These are phyloP conservation scores for Russula virescens DNA, from an alignment of 768 basidiomycete species.

Conservation along the genomic window DNA sequence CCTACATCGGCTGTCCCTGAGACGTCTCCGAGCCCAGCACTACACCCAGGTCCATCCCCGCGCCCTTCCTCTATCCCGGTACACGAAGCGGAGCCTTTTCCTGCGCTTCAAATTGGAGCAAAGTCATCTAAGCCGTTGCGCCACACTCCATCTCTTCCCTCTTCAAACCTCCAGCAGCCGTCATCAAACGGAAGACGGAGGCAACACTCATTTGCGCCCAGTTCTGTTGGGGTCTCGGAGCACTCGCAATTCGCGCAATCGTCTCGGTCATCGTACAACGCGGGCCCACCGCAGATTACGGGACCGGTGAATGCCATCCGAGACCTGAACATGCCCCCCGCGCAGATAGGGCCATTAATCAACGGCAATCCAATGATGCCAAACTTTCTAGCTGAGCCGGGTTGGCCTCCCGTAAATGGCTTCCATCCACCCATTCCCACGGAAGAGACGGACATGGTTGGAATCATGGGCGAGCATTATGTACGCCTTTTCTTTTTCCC, in stretches of 20 bases:
- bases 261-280: background rate
- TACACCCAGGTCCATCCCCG: background rate
- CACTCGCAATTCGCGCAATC: constrained; percentile 5
- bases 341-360: background rate
- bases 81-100: background rate
- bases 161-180: background rate
- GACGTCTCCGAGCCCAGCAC: background rate
- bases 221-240: constrained; percentile 2
- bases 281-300: background rate
- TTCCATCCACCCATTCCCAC: background rate
- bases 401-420: constrained; percentile 3
- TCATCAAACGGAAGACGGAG: background rate
- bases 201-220: background rate
- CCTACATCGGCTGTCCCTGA: background rate
- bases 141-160: background rate
- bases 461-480: constrained; percentile 24
- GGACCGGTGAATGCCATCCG: background rate
- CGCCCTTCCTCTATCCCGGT: background rate
- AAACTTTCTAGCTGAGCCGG: background rate
- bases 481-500: constrained; percentile 5
- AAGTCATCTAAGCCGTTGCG: background rate
- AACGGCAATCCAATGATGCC: constrained; percentile 5
- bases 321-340: background rate
- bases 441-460: constrained; percentile 16
- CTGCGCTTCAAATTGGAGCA: background rate